Base-by-base conservation (phyloP, 2,329 filamentous ascomycete species). In the Fusarium oxysporum region DNA sequence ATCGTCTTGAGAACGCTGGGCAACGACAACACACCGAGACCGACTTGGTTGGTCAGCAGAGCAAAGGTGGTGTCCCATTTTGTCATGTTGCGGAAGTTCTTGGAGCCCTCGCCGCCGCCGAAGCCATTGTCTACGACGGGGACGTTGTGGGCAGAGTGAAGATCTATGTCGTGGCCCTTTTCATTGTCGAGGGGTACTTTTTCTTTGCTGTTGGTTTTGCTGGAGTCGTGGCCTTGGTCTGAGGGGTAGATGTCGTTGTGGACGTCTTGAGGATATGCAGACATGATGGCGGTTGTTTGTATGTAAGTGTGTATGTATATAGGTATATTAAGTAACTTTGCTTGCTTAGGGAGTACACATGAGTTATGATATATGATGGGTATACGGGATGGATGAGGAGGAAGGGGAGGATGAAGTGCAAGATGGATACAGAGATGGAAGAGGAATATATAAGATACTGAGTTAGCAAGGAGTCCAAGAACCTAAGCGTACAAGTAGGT, bases 1-100 rank as follows among this genome's bases (percentile, higher is more conserved):
- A 93, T 85, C 12, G 91, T 83, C 8, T 91, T 90, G 80, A 93
- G 92, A 0, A 91, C 92, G 80, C 89, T 91, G 8, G 92, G 92
- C 71, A 93, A 92, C 2, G 91, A 92, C 86, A 93, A 91, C 80
- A 83, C 81, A n/a, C 81, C 82, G 8, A 82, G 77, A 47, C 79
- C 80, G 65, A 82, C 77, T 64, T 82, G 78, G 58, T 81, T 81
- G 35, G 79, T 80, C 13, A 82, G 68, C 3, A 82, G 72, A 32
- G 81, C 78, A 48, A 81, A 76, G 11, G 77, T 73, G 2, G 80
- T 80, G 45, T 81, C 79, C 79, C 80, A 81, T 61, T 80, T 78
- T 38, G 77, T 69, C 76, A 82, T 78, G 48, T 77, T 82, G 41
- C 80, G 78, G 51, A 80, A 81, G 58, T 74, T 78, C 59, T 81